phyloP scores from a whole-genome alignment of 1,139 yeast species.

The Candida tetrigidarum region DNA sequence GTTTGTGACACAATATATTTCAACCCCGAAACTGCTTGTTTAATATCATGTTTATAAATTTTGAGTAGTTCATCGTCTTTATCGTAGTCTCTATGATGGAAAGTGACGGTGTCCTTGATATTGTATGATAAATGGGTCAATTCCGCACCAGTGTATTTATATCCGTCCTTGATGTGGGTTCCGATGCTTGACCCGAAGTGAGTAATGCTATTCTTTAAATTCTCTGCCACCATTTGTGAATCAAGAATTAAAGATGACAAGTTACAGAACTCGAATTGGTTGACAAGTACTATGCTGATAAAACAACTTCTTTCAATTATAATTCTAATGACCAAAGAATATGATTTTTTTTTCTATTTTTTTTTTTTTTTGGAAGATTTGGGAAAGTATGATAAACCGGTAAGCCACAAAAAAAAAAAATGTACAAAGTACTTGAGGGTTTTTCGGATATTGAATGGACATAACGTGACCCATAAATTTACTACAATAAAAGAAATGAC shows the following conservation, averaged over 20 bases:
- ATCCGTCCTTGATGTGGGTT: slow-evolving; percentile 16
- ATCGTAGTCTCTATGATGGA: slow-evolving; percentile 27
- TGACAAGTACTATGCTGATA: no score
- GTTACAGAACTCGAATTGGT: no score
- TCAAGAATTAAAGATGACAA: no score
- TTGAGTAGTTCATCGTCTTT: slow-evolving; percentile 47
- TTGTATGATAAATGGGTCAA: slow-evolving; percentile 15
- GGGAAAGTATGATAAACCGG: no score
- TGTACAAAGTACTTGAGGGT: neutral
- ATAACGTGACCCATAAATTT: slow-evolving; percentile 7
- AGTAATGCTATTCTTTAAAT: slow-evolving; percentile 15
- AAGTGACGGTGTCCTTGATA: slow-evolving; percentile 20
- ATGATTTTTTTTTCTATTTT: no score
- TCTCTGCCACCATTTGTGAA: slow-evolving; percentile 16
- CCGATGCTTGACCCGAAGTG: slow-evolving; percentile 15
- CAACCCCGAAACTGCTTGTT: slow-evolving; percentile 46
- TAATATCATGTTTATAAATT: slow-evolving; percentile 49
- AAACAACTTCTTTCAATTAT: no score
- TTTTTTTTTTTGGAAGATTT: no score
- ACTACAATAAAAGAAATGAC: neutral
- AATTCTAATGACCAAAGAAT: no score
- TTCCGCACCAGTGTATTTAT: slow-evolving; percentile 16
- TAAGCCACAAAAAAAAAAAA: no score
- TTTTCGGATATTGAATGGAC: neutral
- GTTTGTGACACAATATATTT: slow-evolving; percentile 43